Percentiles rank a stretch among this genome's conserved stretches.
phyloP scores from a whole-genome alignment of 140 eudicot species.

The Anethum foeniculum region DNA sequence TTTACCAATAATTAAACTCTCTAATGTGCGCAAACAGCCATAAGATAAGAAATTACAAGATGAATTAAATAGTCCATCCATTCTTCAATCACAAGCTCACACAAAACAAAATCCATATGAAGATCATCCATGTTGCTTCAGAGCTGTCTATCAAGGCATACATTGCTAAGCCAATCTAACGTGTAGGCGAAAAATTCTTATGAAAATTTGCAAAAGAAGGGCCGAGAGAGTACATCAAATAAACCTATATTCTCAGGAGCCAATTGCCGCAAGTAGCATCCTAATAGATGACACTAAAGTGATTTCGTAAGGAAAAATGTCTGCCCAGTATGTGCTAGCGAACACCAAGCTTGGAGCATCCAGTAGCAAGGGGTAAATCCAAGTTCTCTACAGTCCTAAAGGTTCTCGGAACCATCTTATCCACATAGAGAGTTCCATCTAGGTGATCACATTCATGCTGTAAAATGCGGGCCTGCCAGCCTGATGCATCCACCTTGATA shows the following conservation, averaged over 20 bases:
- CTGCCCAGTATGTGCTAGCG: conserved; percentile 16
- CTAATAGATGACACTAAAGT: neutral
- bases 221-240: neutral
- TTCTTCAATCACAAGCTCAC: neutral
- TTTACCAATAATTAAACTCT: neutral
- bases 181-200: neutral
- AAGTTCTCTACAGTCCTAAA: conserved; percentile 76
- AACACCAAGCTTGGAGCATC: conserved; percentile 71
- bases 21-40: neutral
- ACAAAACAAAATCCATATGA: neutral
- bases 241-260: neutral
- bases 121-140: neutral
- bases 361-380: conserved; percentile 71
- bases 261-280: neutral
- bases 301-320: neutral
- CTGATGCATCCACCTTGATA: conserved; percentile 70
- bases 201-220: neutral
- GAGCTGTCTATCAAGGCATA: neutral
- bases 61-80: neutral
- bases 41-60: neutral
- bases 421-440: conserved; percentile 73
- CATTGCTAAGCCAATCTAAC: neutral
- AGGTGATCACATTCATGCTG: conserved; percentile 96
- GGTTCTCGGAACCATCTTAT: conserved; percentile 67
- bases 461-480: conserved; percentile 97